Evolutionary conservation across 2,329 filamentous ascomycete genomes (phyloP).

Genomic region (Tolypocladium cylindrosporum): DNA sequence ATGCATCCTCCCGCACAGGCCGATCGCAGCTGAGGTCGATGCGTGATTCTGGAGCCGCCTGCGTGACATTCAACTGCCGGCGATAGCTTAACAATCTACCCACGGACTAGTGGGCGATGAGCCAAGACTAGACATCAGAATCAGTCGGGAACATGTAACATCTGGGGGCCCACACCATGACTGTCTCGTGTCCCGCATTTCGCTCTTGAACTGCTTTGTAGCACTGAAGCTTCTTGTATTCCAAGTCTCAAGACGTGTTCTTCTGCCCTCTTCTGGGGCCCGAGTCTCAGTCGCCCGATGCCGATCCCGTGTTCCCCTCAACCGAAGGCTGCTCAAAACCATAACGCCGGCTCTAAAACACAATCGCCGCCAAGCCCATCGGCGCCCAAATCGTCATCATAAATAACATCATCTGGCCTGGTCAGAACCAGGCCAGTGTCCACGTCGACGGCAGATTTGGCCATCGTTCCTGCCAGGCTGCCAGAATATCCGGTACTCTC

Average conservation of each 20-base stretch:
- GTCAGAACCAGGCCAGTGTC: conserved; percentile 89
- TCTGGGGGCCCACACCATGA: background rate
- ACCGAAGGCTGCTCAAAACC: background rate
- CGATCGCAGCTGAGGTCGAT: background rate
- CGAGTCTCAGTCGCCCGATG: background rate
- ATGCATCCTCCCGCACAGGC: background rate
- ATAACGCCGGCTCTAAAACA: background rate
- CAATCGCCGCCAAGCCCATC: background rate
- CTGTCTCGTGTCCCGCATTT: background rate
- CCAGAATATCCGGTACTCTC: conserved; percentile 82
- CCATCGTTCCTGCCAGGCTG: conserved; percentile 90
- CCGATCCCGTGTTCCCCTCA: background rate
- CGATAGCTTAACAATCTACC: background rate
- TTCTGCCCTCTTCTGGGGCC: background rate
- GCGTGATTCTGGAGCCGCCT: background rate
- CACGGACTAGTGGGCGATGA: background rate
- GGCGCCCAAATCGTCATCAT: background rate
- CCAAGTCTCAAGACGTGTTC: background rate
- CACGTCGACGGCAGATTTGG: conserved; percentile 83
- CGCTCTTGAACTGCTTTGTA: too few species aligned
- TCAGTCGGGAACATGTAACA: background rate
- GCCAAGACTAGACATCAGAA: background rate
- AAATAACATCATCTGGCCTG: background rate
- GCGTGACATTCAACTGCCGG: background rate
- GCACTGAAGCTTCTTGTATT: background rate